Evolutionary conservation across 2,329 filamentous ascomycete genomes (phyloP), one percentile per base, ranked within the genome.

Genomic region (Periconia macrospinosa): DNA sequence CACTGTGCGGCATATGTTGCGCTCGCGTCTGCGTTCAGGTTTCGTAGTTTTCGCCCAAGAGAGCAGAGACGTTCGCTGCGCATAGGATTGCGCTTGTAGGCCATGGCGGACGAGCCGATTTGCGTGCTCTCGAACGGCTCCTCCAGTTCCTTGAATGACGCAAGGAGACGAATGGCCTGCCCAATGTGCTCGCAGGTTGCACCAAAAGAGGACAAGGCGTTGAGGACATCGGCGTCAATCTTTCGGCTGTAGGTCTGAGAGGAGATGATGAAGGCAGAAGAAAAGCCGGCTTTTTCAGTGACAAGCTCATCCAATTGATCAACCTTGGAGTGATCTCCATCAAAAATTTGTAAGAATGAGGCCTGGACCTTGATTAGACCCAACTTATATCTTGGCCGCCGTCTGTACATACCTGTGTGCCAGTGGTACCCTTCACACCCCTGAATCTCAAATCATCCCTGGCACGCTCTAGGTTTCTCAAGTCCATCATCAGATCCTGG

Each of bases 121-220:
- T 95, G 91, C 60, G 86, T 83, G 65, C 85, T 86, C 76, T 92
- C 89, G 63, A 91, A 90, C 0, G 90, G 90, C 78, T 92, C 90
- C 69, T 95, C 92, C 54, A 94, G 79, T 74, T 95, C 91, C 80
- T 96, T 95, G 76, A 86, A 83, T 55, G 83, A 79, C 1, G 87
- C 87, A 23, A 92, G 79, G 68, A 90, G 86, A 46, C 89, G 83
- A 59, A 94, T 89, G 65, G 92, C 89, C 27, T 82, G 81, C 46
- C 85, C 83, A 56, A 95, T 92, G 55, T 87, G 85, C 68, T 90
- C 83, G 47, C 86, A 89, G 0, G 90, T 91, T n/a, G 90, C 83
- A 20, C 90, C 92, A 48, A 96, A 86, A 1, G 86, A 90, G 30
- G 83, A 81, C 33, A 96, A 79, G n/a, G 89, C 90, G 68, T 94